Evolutionary conservation across 768 basidiomycete genomes (phyloP).

Genomic region (Solioccasus polychromus): DNA sequence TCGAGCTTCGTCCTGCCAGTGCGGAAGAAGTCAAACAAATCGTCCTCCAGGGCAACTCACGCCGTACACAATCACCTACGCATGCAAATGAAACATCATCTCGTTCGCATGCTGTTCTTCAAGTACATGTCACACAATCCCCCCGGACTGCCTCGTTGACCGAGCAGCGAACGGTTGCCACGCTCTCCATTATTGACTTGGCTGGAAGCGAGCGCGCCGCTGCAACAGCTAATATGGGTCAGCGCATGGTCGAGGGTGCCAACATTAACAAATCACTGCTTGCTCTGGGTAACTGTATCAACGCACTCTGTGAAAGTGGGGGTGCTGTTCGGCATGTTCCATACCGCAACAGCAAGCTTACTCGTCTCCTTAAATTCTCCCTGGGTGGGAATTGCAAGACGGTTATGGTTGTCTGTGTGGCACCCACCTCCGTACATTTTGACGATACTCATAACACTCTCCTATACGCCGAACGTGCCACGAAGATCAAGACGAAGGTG

Average conservation of each 20-base stretch:
- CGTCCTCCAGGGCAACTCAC: conserved; percentile 83
- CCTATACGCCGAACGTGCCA: conserved; percentile 95
- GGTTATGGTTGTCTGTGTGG: conserved; percentile 98
- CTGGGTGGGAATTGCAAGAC: conserved; percentile 99
- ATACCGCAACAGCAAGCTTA: conserved; percentile 98
- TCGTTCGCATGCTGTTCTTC: conserved; percentile 95
- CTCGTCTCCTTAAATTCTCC: conserved; percentile 94
- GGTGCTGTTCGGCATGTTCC: conserved; percentile 88
- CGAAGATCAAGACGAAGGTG: conserved; percentile 97
- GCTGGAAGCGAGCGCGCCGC: conserved; percentile 97
- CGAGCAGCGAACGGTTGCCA: conserved; percentile 81
- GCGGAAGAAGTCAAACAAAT: conserved; percentile 95
- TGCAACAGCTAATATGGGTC: conserved; percentile 95
- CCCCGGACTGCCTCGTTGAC: conserved; percentile 83
- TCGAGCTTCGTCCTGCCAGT: conserved; percentile 72
- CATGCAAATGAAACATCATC: conserved; percentile 97
- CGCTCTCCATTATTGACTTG: conserved; percentile 95
- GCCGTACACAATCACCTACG: conserved; percentile 90
- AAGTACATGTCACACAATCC: conserved; percentile 88
- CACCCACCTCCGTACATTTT: conserved; percentile 92
- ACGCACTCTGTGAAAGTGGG: conserved; percentile 94
- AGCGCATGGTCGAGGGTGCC: conserved; percentile 97
- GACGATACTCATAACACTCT: conserved; percentile 99
- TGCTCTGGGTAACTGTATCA: conserved; percentile 97
- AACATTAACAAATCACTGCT: conserved; percentile 99